Base-by-base conservation (phyloP, 768 basidiomycete genomes). In the Kwoniella dejecticola region DNA sequence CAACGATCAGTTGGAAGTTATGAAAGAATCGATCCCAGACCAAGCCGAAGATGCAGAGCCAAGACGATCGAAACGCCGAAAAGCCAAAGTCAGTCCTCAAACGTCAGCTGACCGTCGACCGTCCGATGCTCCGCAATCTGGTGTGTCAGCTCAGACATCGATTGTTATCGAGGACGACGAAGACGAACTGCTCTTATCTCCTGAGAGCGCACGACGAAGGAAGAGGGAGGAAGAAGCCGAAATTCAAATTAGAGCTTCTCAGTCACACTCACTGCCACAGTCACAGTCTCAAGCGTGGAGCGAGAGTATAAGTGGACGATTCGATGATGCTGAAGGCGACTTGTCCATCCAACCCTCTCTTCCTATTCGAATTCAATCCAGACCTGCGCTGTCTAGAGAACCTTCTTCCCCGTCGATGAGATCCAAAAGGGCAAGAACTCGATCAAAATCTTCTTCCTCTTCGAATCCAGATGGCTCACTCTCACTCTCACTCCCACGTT, bases 171-270 rank as follows among this genome's bases (percentile, higher is more conserved):
- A 64, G 11, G 68, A 63, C 1, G 69, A 68, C 4, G 71, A 69
- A 17, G 72, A 69, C 36, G 65, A 60, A 44, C 38, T 69, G 21
- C 42, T 71, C 15, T 52, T 71, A 15, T 63, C 52, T 44, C 73
- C 72, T 21, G 69, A 68, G 50, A 46, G 62, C 13, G 71, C 68
- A 17, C 47, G 62, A 48, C 53, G 57, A 29, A 41, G 62, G 17
- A 60, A 59, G 31, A 41, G 33, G 26, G 71, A 72, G 30, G 69
- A 70, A 38, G 50, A 63, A 6, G 64, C 38, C 12, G 56, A 46
- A 19, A 61, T 72, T 27, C 44, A n/a, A n/a, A 36, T 15, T 27
- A 15, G 45, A 36, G 52, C 46, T 45, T 52, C 33, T 12, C 48
- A 63, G 36, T 21, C 27, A 10, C 13, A 42, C 11, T n/a, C 17